Evolutionary conservation across 441 rosid species (phyloP), one percentile per base, ranked within the genome.

Genomic region (Gossypium aridum): DNA sequence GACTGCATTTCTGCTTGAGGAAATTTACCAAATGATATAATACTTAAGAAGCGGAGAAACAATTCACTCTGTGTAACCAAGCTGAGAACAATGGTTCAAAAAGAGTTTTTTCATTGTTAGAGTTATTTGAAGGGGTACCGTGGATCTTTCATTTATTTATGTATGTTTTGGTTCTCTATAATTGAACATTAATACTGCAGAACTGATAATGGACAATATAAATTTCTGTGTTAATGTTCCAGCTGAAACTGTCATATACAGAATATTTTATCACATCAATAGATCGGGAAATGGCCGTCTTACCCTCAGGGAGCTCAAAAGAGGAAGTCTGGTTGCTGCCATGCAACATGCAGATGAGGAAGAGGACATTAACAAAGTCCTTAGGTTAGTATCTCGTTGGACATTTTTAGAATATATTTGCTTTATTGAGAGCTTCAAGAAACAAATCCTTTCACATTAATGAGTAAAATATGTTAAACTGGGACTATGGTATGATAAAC

Each of bases 231-330:
- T 53, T 73, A 61, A 66, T 80, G 75, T 43, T 55, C 76, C 91
- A 90, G 94, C 88, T 81, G 92, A 90, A 82, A 90, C 94, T 63
- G 92, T 90, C 77, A 83, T 90, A 82, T 87, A 88, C 89, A 84
- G 91, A 85, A 88, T 90, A 72, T 90, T 88, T 82, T 88, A 85
- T 86, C 77, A 87, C 83, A 84, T 81, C 70, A 88, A 90, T 83
- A 86, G 89, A 83, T 75, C 87, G 62, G 89, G 86, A 62, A 87
- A 83, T 82, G 94, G 92, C 64, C 82, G 78, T 66, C 87, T 90
- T 76, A 87, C 91, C 53, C 84, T 90, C 60, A 85, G 91, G 85
- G 94, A 90, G 87, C 82, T 90, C 78, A 90, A 87, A 79, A 86
- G 83, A 67, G 94, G 92, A 72, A 84, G 85, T 64, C 81, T 90